Conservation (phyloP, 192 early-diverging fungal genomes). For the Glomus cerebriforme region DNA sequence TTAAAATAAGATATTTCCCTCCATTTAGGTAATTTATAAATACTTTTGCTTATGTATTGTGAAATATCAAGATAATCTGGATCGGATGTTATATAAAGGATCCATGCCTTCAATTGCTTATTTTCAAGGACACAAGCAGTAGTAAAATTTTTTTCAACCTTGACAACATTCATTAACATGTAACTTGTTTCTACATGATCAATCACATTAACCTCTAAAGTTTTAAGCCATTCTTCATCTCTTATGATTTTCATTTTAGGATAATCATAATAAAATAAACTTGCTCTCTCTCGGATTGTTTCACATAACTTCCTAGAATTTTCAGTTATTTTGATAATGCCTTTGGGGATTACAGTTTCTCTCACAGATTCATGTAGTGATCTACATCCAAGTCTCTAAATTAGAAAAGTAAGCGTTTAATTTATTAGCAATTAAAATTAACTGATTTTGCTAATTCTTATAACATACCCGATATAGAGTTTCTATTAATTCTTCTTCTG, state of each 20-base stretch:
- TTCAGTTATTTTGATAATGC: slow-evolving; percentile 46
- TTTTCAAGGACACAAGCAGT: slow-evolving; percentile 58
- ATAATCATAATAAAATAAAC: slow-evolving; percentile 69
- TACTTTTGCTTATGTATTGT: background rate
- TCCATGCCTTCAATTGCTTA: slow-evolving; percentile 38
- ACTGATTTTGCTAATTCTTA: no score
- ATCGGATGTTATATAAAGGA: slow-evolving; percentile 43
- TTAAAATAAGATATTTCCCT: background rate
- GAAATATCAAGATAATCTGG: slow-evolving; percentile 35
- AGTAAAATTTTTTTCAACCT: slow-evolving; percentile 54
- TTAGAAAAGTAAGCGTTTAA: no score
- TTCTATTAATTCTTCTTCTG: no score
- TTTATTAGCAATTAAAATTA: no score
- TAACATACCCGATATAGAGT: no score
- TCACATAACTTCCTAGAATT: slow-evolving; percentile 56
- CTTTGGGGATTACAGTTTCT: slow-evolving; percentile 54
- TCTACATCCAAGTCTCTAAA: slow-evolving; percentile 56
- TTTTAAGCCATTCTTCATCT: slow-evolving; percentile 58
- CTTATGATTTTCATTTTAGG: slow-evolving; percentile 49
- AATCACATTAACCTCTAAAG: slow-evolving; percentile 69
- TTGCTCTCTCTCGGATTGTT: slow-evolving; percentile 73
- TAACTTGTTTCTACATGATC: slow-evolving; percentile 57
- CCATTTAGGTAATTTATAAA: background rate
- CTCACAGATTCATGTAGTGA: slow-evolving; percentile 68
- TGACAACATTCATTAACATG: slow-evolving; percentile 43